phyloP scores from a whole-genome alignment of 345 rosid genomes.

The Linum tenue region DNA sequence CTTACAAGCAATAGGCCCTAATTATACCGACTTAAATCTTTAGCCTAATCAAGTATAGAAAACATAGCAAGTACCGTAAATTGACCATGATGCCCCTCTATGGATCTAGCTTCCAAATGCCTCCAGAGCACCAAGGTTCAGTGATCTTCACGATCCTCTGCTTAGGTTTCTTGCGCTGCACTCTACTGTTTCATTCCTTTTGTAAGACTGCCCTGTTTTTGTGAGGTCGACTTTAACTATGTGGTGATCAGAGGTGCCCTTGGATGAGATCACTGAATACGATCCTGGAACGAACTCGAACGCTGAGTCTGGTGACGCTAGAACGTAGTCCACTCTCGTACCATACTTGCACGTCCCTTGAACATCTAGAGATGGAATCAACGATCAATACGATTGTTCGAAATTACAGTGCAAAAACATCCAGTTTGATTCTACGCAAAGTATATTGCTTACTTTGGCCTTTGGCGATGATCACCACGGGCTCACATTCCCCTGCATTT shows the following conservation, averaged over 20 bases:
- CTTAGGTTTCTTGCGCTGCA: slow-evolving; percentile 23
- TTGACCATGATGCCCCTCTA: no score
- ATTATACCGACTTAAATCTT: no score
- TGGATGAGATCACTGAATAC: slow-evolving; percentile 73
- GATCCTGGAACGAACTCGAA: slow-evolving; percentile 67
- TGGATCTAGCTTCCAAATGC: slow-evolving; percentile 27
- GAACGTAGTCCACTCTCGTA: slow-evolving; percentile 73
- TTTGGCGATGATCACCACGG: slow-evolving; percentile 83
- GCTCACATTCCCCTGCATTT: slow-evolving; percentile 84
- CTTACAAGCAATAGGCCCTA: no score
- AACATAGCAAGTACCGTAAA: no score
- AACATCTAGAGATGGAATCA: slow-evolving; percentile 35
- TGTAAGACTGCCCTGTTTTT: slow-evolving; percentile 20
- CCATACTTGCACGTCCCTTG: slow-evolving; percentile 98
- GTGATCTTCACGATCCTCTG: slow-evolving; percentile 28
- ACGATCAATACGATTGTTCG: no score
- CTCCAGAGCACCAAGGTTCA: slow-evolving; percentile 29
- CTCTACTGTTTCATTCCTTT: slow-evolving; percentile 18
- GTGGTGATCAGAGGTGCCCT: slow-evolving; percentile 94
- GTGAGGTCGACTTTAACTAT: slow-evolving; percentile 74
- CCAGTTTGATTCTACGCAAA: no score
- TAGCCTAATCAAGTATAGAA: no score
- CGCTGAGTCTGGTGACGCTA: slow-evolving; percentile 51
- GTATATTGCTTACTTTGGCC: slow-evolving; percentile 59
- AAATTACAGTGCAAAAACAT: not conserved